A percentile compares a stretch with the other conserved stretches of the same genome.
Conservation (phyloP, 2,329 filamentous ascomycete species). For the Penicillium aurantiogriseum region DNA sequence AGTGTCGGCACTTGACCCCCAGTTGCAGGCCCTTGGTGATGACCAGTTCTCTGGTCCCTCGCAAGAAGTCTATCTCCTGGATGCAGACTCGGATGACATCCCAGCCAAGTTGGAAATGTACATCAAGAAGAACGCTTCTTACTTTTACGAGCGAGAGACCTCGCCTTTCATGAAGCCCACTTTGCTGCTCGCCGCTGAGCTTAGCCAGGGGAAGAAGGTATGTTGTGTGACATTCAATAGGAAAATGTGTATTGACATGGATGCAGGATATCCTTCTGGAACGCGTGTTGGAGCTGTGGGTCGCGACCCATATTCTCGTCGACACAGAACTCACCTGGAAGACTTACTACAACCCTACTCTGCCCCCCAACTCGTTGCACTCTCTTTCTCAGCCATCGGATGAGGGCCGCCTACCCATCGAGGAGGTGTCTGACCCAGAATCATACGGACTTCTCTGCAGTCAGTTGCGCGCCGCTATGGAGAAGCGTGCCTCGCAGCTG, state of each 20-base stretch:
- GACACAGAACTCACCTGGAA: constrained; percentile 50
- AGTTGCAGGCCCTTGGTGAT: constrained; percentile 42
- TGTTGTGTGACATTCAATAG: not conserved
- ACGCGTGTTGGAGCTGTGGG: constrained; percentile 57
- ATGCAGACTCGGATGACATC: constrained; percentile 51
- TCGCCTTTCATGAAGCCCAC: constrained; percentile 54
- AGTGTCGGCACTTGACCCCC: constrained; percentile 39
- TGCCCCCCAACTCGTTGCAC: constrained; percentile 38
- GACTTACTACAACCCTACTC: constrained; percentile 48
- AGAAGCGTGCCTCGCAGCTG: constrained; percentile 54
- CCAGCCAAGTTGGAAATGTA: constrained; percentile 55
- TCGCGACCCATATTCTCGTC: constrained; percentile 55
- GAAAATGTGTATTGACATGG: not conserved
- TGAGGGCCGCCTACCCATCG: constrained; percentile 41
- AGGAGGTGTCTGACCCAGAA: constrained; percentile 41
- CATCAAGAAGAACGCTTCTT: constrained; percentile 49
- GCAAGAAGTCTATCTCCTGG: constrained; percentile 49
- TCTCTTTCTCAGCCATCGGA: constrained; percentile 39
- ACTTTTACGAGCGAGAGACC: constrained; percentile 50
- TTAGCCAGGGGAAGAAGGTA: constrained; percentile 42
- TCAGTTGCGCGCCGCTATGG: constrained; percentile 56
- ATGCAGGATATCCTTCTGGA: constrained; percentile 36
- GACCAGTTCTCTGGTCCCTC: constrained; percentile 38
- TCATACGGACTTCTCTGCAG: constrained; percentile 52
- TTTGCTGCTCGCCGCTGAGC: constrained; percentile 40